phyloP scores from a whole-genome alignment of 83 land plant species.

The Larix sibirica region DNA sequence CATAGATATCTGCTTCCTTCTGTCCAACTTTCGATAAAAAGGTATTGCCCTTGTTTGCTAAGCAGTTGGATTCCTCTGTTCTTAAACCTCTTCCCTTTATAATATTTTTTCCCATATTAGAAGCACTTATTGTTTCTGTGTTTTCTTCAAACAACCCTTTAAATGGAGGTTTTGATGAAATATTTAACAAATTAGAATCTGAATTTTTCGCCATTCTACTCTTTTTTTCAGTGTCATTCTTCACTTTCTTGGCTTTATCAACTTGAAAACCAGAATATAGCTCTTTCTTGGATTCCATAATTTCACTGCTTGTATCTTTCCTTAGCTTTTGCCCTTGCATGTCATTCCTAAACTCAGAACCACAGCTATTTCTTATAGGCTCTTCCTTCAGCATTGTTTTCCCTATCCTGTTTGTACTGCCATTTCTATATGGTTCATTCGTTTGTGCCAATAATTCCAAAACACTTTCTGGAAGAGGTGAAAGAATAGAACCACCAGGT shows the following conservation, averaged over 20 bases:
- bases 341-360: neutral
- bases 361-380: neutral
- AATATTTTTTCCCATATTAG: neutral
- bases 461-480: neutral
- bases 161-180: neutral
- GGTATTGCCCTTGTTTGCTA: neutral
- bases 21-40: neutral
- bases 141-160: neutral
- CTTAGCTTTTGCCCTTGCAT: neutral
- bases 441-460: neutral
- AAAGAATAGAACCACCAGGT: neutral
- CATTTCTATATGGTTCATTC: neutral
- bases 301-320: neutral
- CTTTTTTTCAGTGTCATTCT: neutral
- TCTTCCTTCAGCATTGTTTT: neutral
- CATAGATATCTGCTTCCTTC: neutral
- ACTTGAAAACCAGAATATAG: neutral
- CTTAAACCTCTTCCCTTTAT: neutral
- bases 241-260: neutral
- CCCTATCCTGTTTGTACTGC: neutral
- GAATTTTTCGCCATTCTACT: neutral
- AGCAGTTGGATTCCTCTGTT: neutral
- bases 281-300: neutral
- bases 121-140: neutral
- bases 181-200: neutral